phyloP scores from a whole-genome alignment of 805 yeast genomes.

The Candida ipomoeae region DNA sequence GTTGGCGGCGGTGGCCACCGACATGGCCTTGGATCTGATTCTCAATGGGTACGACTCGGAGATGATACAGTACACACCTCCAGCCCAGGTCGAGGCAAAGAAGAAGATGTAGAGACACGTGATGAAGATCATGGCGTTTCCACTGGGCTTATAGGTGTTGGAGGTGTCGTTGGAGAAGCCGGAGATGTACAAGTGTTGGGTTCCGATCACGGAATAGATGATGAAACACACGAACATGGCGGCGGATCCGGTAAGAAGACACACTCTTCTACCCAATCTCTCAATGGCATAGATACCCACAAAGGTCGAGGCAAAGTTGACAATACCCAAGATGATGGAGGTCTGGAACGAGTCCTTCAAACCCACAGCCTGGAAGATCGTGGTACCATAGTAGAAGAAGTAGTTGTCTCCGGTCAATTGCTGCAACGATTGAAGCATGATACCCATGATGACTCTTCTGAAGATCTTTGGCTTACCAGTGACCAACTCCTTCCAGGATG shows the following conservation, averaged over 20 bases:
- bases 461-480: constrained; percentile 61
- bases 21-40: constrained; percentile 60
- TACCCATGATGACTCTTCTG: constrained; percentile 53
- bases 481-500: constrained; percentile 61
- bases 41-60: constrained; percentile 66
- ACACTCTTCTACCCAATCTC: constrained; percentile 48
- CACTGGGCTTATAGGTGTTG: constrained; percentile 44
- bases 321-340: constrained; percentile 49
- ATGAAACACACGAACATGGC: constrained; percentile 54
- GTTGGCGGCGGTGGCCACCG: constrained; percentile 58
- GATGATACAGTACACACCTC: constrained; percentile 60
- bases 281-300: constrained; percentile 49
- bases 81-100: constrained; percentile 73
- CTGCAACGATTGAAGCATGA: constrained; percentile 45
- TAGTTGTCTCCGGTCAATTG: constrained; percentile 59
- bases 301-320: constrained; percentile 52
- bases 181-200: constrained; percentile 39
- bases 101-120: constrained; percentile 60
- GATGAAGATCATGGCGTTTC: constrained; percentile 57
- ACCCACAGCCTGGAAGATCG: constrained; percentile 51
- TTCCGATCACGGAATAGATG: constrained; percentile 57
- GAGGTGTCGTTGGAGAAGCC: constrained; percentile 34
- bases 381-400: constrained; percentile 57
- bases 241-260: constrained; percentile 46
- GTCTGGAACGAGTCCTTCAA: constrained; percentile 49